Base-by-base conservation (phyloP, 306 rosid genomes). In the Senna siamea region DNA sequence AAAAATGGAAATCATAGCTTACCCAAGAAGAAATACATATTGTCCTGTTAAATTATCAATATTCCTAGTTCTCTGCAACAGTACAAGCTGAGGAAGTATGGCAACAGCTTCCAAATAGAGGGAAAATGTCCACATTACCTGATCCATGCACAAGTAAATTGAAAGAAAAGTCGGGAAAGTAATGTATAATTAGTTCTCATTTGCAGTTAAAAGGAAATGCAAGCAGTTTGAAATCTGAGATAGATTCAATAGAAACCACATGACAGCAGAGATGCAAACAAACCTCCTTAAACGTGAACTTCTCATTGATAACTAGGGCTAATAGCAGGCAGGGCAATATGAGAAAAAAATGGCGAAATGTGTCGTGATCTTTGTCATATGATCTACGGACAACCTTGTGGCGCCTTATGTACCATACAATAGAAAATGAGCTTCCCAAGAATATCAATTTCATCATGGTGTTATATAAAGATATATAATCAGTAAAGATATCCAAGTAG, bases 71-170 rank as follows among this genome's bases (percentile, higher is more conserved):
- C 94, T 87, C 76, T 92, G 96, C 71, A 92, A 77, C 66, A 92
- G 81, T 64, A 92, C 88, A 57, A 92, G 78, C 76, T 90, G 98
- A 55, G 98, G 98, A 82, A 92, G 94, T 70, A 92, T 90, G 69
- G 96, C 98, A 17, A 92, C 92, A 11, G 98, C 98, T 88, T 92
- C 98, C 80, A 92, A 80, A 84, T 84, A 92, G 69, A 92, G 50
- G 70, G 98, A 92, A 80, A 92, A 92, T 28, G 98, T 54, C 98
- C 98, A 92, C 94, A 92, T 79, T 73, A 92, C 87, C 96, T 92
- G 88, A 69, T 56, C 57, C 76, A 74, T 58, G 73, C 59, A 74
- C 32, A 72, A 74, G 67, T 23, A 80, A 41, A 75, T 19, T 19
- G 44, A 76, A 68, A 40, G 69, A 30, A 59, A 47, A 53, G 10